A percentile compares a stretch with the other conserved stretches of the same genome.
phyloP scores from a whole-genome alignment of 371 early-diverging fungal genomes.

The Mortierella sp. region DNA sequence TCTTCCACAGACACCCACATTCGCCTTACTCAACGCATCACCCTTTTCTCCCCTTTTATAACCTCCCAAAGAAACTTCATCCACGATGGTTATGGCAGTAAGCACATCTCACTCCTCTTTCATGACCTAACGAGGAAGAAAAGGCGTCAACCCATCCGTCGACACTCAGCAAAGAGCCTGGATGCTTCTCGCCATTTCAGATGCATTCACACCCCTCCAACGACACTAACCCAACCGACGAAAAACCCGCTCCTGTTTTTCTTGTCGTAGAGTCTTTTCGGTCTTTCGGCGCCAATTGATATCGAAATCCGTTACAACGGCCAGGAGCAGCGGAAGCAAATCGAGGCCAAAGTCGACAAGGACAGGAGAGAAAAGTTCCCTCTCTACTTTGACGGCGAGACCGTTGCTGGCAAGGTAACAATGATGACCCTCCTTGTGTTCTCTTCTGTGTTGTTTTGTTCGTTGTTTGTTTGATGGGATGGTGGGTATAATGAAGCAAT shows the following conservation, averaged over 20 bases:
- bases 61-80: not conserved
- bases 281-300: conserved; percentile 89
- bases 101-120: not conserved
- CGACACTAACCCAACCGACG: not conserved
- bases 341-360: conserved; percentile 92
- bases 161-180: not conserved
- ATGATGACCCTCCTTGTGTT: not conserved
- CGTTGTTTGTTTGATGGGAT: not conserved
- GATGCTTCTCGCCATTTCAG: not conserved
- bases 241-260: not conserved
- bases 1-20: not conserved
- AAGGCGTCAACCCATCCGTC: not conserved
- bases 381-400: conserved; percentile 96
- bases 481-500: not conserved
- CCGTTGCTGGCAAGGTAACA: conserved; percentile 91
- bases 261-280: conserved; percentile 79
- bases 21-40: not conserved
- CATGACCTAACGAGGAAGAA: not conserved
- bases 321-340: conserved; percentile 81
- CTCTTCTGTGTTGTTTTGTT: not conserved
- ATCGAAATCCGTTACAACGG: conserved; percentile 86
- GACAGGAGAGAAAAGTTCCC: conserved; percentile 89
- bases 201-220: not conserved
- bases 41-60: not conserved
- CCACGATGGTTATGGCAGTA: conserved; percentile 12